A percentile compares a stretch with the other conserved stretches of the same genome.
phyloP scores from a whole-genome alignment of 2,329 filamentous ascomycete species.

The Paracorniculantispora psalliotae region DNA sequence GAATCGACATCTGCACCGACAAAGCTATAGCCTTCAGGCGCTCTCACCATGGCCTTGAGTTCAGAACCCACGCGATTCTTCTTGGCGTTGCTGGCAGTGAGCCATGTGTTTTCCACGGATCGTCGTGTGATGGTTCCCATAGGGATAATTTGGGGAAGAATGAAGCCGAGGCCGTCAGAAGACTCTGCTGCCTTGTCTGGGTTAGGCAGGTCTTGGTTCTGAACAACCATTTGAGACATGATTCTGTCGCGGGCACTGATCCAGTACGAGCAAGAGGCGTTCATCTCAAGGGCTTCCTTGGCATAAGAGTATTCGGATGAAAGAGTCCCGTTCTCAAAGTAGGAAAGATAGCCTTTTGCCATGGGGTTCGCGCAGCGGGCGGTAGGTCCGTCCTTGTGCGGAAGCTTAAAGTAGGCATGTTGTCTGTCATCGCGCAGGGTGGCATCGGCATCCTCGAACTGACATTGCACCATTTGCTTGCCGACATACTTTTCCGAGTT shows the following conservation, averaged over 20 bases:
- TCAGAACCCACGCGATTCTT: slow-evolving; percentile 93
- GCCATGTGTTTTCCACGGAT: slow-evolving; percentile 96
- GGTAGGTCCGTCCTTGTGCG: slow-evolving; percentile 88
- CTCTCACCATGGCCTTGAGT: slow-evolving; percentile 92
- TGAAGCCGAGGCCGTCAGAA: slow-evolving; percentile 57
- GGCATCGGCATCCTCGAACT: slow-evolving; percentile 70
- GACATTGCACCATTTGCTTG: slow-evolving; percentile 68
- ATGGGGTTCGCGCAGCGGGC: slow-evolving; percentile 82
- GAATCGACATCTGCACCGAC: slow-evolving; percentile 97
- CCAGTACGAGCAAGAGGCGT: slow-evolving; percentile 98
- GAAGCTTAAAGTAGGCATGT: slow-evolving; percentile 82
- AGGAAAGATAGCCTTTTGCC: slow-evolving; percentile 83
- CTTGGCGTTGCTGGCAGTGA: slow-evolving; percentile 96
- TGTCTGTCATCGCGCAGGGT: slow-evolving; percentile 60
- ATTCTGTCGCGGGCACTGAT: slow-evolving; percentile 93
- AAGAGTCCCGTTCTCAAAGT: slow-evolving; percentile 84
- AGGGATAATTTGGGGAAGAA: slow-evolving; percentile 90
- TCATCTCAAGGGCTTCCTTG: slow-evolving; percentile 96
- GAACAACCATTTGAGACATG: slow-evolving; percentile 91
- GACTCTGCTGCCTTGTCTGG: slow-evolving; percentile 18
- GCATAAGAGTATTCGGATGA: slow-evolving; percentile 86
- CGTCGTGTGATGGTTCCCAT: slow-evolving; percentile 97
- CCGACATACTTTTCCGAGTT: slow-evolving; percentile 61
- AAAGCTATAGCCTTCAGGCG: slow-evolving; percentile 85
- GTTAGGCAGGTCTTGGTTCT: slow-evolving; percentile 56